Base-by-base conservation (phyloP, 345 rosid genomes). In the Xanthoceras sorbifolium region DNA sequence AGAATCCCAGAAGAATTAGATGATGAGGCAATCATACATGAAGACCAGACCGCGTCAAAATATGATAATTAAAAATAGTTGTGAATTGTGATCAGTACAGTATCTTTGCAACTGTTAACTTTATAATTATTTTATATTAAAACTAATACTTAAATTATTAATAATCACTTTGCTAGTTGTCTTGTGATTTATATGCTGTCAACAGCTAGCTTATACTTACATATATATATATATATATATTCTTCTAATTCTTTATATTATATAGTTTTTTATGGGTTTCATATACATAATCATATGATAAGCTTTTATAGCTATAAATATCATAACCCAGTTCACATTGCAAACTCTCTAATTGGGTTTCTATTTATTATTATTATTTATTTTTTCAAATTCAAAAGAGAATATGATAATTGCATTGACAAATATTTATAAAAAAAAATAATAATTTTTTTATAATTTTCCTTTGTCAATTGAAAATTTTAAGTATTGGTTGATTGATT, bases 41-140 rank as follows among this genome's bases (percentile, higher is more conserved):
- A n/a, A 69, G 42, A 14, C 44, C 61, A 69, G 44, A 36, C 62
- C 73, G 66, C 54, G 36, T 72, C 73, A n/a, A n/a, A n/a, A n/a
- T 50, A 5, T 12, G 50, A 32, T 64, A 7, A 54, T 54, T 15
- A 5, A 55, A 55, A 28, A 1, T 64, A 18, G 10, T 38, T 69
- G 62, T 50, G 62, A n/a, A n/a, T n/a, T n/a, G n/a, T n/a, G n/a
- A n/a, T n/a, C n/a, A n/a, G n/a, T n/a, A 70, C 73, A 5, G 31
- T 9, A 52, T 31, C 20, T 54, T 31, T 52, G 23, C 32, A 67
- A 25, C 31, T 44, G 26, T 31, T 54, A 18, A n/a, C 23, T 54
- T 54, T 54, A n/a, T 54, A 8, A 11, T 46, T 22, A n/a, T 57
- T 57, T 5, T 57, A 6, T 57, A 17, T 57, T 5, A n/a, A 69